Base-by-base conservation (phyloP, 441 rosid species). In the Francoa sonchifolia region DNA sequence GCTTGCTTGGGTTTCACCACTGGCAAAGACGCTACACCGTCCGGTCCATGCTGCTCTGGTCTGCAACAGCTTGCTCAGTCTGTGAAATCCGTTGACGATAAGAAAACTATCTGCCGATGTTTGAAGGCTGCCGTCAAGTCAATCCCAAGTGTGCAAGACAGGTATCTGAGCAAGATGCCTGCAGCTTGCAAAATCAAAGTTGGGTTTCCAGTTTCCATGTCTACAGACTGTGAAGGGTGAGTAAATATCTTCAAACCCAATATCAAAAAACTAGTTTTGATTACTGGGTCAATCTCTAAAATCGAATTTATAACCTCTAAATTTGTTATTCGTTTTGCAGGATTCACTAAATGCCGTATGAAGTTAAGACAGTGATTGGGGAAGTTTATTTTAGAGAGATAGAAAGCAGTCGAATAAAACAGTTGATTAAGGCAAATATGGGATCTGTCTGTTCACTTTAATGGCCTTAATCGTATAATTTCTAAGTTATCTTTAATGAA, bases 41-140 rank as follows among this genome's bases (percentile, higher is more conserved):
- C 62, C 15, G 3, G 18, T 0, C 16, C 35, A 12, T 68, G 62
- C 63, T 65, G 68, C 57, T 34, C 2, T 3, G 56, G 60, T 1
- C 60, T 72, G 19, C 50, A 42, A 5, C 58, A 51, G 37, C 60
- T 65, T 19, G 61, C 63, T 25, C 30, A 42, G 3, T 42, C 15
- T 10, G 57, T 55, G 1, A 62, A 50, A 38, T 42, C 55, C 0
- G 54, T 61, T 5, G 41, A 64, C 7, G 77, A 64, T 13, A 61
- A 61, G 62, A 64, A 58, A 47, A 53, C 32, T 2, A 38, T 62
- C 5, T 72, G 63, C 65, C 33, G 53, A 18, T 72, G 72, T 58
- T 18, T 72, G 52, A 68, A 57, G 54, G 48, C 50, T 0, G 46
- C 19, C 3, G 58, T 48, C 4, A 43, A 33, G 34, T 56, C 59